A percentile compares a stretch with the other conserved stretches of the same genome.
phyloP scores from a whole-genome alignment of 2,329 filamentous ascomycete species.

The Fusarium luffae region DNA sequence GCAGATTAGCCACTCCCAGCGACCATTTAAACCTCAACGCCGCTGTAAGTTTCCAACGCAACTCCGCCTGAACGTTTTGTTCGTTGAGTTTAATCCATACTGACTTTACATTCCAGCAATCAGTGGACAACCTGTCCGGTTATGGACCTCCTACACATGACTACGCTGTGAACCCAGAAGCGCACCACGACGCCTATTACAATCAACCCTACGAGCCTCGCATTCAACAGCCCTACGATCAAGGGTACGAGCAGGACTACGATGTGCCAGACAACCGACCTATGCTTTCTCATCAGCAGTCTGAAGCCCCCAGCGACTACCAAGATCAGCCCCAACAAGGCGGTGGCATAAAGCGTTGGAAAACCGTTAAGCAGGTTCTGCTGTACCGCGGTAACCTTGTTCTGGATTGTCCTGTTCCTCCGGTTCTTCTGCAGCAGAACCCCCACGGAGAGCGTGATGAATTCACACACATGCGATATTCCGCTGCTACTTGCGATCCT shows the following conservation, averaged over 20 bases:
- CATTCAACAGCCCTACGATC: constrained; percentile 73
- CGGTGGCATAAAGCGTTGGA: constrained; percentile 81
- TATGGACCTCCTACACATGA: constrained; percentile 64
- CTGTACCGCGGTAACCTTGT: constrained; percentile 97
- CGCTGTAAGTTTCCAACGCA: constrained; percentile 69
- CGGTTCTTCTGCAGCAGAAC: constrained; percentile 85
- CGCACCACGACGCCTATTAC: constrained; percentile 60
- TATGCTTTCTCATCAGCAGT: constrained; percentile 75
- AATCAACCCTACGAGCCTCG: constrained; percentile 31
- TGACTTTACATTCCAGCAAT: constrained; percentile 56
- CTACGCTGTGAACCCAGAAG: constrained; percentile 82
- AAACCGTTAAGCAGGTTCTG: constrained; percentile 98
- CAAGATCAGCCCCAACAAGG: constrained; percentile 58
- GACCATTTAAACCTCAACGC: constrained; percentile 87
- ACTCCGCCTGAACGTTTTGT: neutral
- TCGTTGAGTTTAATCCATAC: neutral
- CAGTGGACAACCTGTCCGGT: constrained; percentile 61
- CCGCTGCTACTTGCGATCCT: constrained; percentile 93
- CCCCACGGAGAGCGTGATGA: constrained; percentile 93
- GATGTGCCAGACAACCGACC: constrained; percentile 79
- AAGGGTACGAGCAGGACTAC: constrained; percentile 73
- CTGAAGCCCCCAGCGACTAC: constrained; percentile 58
- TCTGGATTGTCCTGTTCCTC: constrained; percentile 94
- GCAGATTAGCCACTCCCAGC: constrained; percentile 67
- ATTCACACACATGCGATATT: constrained; percentile 91